Conservation (phyloP, 202 grass and related monocot genomes). For the Thinopyrum obtusiflorum region DNA sequence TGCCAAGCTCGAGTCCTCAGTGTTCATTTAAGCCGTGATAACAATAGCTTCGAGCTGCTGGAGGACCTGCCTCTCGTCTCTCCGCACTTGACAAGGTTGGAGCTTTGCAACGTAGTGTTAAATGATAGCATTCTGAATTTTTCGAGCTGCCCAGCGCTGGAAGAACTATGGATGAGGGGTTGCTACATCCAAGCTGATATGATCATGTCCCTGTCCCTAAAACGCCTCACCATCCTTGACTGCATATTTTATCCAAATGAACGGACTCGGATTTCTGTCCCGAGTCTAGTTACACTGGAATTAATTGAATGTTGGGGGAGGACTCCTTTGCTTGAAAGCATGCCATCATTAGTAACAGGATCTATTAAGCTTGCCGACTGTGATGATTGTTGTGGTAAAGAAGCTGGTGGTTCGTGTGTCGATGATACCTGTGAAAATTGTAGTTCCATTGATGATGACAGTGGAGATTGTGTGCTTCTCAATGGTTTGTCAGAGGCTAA, state of each 20-base stretch:
- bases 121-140: constrained; percentile 8
- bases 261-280: constrained; percentile 10
- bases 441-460: not conserved
- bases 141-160: constrained; percentile 14
- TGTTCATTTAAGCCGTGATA: not conserved
- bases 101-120: constrained; percentile 1
- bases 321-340: constrained; percentile 30
- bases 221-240: not conserved
- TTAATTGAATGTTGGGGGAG: not conserved
- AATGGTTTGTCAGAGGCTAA: constrained; percentile 27
- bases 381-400: constrained; percentile 8
- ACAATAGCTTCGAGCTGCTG: not conserved
- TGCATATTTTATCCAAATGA: not conserved
- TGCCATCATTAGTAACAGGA: constrained; percentile 12
- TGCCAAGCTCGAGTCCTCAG: not conserved
- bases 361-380: constrained; percentile 7
- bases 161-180: not conserved
- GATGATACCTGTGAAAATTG: not conserved
- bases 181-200: not conserved
- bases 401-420: not conserved
- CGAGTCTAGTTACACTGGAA: not conserved
- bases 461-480: not conserved
- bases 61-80: constrained; percentile 3
- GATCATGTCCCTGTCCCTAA: constrained; percentile 8
- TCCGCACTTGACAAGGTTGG: not conserved